Base-by-base conservation (phyloP, 495 filamentous ascomycete genomes). In the Lasiosphaeris hirsuta region DNA sequence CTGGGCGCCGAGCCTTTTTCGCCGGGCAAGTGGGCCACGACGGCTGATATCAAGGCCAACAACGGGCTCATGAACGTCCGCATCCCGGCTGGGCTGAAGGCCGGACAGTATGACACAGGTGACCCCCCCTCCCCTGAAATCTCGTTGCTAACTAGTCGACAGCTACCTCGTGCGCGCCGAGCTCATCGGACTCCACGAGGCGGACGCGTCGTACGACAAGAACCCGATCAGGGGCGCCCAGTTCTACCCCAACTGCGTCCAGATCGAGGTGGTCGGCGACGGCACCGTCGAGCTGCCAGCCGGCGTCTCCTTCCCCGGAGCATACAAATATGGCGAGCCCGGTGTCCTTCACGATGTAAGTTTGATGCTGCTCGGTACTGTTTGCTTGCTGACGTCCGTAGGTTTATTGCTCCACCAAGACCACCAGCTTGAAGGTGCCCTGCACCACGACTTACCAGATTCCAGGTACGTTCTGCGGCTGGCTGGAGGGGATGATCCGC, bases 121-220 rank as follows among this genome's bases (percentile, higher is more conserved):
- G 13, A 11, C 7, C 41, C 19, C 38, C 1, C 39, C 5, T 1
- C 19, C 19, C 2, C 39, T 7, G 17, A 13, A 19, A n/a, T n/a
- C n/a, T n/a, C 37, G 0, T 36, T 13, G 2, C 38, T 30, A 8
- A 57, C 34, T 9, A 10, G 8, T 11, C 33, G 9, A 23, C 8
- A 69, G 62, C 50, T 77, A 80, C 54, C 73, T 78, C 50, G 52
- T 80, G 36, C 72, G 76, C 11, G 71, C 73, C 14, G 76, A 80
- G 59, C 72, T 78, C 63, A 69, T 80, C 48, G 75, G 69, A 9
- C 73, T 80, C 10, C 77, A 78, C 62, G 76, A 73, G 58, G 70
- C 66, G 3, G 69, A 75, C 3, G 67, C 64, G n/a, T 53, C 58
- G 9, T 70, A 63, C 52, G 57, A 62, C 30, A 54, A 59, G 49